Conservation (phyloP, 1,284 basidiomycete genomes). For the Tausonia pullulans region DNA sequence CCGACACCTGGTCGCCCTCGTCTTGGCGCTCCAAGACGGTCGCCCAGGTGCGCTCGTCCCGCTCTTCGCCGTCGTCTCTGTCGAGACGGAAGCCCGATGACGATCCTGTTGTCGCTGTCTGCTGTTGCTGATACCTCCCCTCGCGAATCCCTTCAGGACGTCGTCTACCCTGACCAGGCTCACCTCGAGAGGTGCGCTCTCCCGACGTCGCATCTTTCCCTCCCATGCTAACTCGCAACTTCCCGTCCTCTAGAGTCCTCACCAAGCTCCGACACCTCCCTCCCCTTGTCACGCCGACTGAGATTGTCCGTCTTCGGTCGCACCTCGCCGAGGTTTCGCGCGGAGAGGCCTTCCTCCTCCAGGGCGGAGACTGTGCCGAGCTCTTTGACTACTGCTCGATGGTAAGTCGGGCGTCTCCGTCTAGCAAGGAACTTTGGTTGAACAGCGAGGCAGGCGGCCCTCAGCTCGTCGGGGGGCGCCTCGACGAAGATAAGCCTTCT, state of each 20-base stretch:
- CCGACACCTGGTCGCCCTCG: conserved; percentile 40
- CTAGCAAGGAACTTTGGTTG: too few species aligned
- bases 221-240: background rate
- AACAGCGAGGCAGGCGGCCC: too few species aligned
- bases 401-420: conserved; percentile 37
- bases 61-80: background rate
- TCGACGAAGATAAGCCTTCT: too few species aligned
- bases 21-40: conserved; percentile 56
- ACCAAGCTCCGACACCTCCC: conserved; percentile 62
- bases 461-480: too few species aligned
- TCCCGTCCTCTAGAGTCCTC: conserved; percentile 47
- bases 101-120: conserved; percentile 8
- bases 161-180: conserved; percentile 33
- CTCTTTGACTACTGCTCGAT: conserved; percentile 83
- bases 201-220: background rate
- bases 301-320: conserved; percentile 77
- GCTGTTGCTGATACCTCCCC: background rate
- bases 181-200: conserved; percentile 26
- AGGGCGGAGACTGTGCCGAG: conserved; percentile 95
- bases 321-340: conserved; percentile 69
- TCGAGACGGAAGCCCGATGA: background rate
- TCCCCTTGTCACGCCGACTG: conserved; percentile 76
- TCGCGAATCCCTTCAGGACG: conserved; percentile 26
- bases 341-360: conserved; percentile 86
- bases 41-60: conserved; percentile 43